Conservation (phyloP, 176 grass and related monocot species). For the Dendrocalamus sinicus region DNA sequence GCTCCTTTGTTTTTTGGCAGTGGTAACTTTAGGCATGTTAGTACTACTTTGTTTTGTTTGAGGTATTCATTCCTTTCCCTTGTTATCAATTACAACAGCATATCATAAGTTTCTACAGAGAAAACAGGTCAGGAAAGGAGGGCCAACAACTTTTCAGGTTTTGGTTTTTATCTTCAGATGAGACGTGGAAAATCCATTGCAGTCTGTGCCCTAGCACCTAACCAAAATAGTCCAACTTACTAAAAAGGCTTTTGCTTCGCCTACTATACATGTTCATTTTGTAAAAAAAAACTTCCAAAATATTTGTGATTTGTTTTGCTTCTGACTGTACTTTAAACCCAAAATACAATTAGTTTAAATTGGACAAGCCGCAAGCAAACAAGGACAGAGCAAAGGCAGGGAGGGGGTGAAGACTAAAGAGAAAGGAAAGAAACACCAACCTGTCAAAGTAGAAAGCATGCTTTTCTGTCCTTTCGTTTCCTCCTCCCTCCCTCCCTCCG, state of each 20-base stretch:
- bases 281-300: slow-evolving; percentile 23
- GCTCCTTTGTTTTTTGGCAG: slow-evolving; percentile 52
- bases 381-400: slow-evolving; percentile 6
- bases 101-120: slow-evolving; percentile 36
- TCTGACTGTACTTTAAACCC: background rate
- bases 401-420: slow-evolving; percentile 7
- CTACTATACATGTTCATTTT: background rate
- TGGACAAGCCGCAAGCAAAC: slow-evolving; percentile 34
- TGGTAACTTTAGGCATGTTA: slow-evolving; percentile 43
- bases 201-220: background rate
- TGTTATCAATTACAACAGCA: slow-evolving; percentile 37
- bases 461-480: slow-evolving; percentile 44
- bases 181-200: slow-evolving; percentile 26
- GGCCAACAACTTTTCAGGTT: background rate
- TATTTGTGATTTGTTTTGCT: background rate
- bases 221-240: background rate
- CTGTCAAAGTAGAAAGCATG: slow-evolving; percentile 49
- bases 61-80: slow-evolving; percentile 46
- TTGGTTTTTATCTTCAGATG: slow-evolving; percentile 3
- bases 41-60: slow-evolving; percentile 38
- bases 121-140: slow-evolving; percentile 28
- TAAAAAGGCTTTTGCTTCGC: slow-evolving; percentile 19
- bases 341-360: background rate
- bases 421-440: slow-evolving; percentile 25
- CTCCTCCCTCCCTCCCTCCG: slow-evolving; percentile 11